Conservation (phyloP, 495 filamentous ascomycete genomes). For the Daldinia caldariorum region DNA sequence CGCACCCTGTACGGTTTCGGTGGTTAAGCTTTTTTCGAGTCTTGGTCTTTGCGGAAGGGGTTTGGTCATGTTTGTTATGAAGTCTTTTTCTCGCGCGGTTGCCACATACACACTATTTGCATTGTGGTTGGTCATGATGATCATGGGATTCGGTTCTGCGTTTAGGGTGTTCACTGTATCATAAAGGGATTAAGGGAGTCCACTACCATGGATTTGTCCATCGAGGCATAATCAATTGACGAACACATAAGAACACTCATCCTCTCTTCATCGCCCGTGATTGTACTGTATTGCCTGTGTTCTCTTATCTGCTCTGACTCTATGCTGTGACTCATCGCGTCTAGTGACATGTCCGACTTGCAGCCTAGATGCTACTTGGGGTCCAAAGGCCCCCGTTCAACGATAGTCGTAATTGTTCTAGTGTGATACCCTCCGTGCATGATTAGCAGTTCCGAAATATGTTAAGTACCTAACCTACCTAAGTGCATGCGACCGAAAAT, state of each 20-base stretch:
- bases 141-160: slow-evolving; percentile 50
- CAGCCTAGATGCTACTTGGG: too few relatives aligned
- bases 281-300: background rate
- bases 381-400: too few relatives aligned
- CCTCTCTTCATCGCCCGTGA: slow-evolving; percentile 10
- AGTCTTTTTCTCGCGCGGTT: slow-evolving; percentile 43
- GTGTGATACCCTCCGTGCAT: too few relatives aligned
- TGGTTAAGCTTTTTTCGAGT: slow-evolving; percentile 69
- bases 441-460: too few relatives aligned
- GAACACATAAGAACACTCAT: slow-evolving; percentile 34
- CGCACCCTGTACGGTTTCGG: slow-evolving; percentile 97
- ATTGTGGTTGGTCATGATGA: slow-evolving; percentile 50
- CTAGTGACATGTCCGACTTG: too few relatives aligned
- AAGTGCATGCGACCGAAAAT: too few relatives aligned
- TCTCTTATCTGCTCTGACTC: background rate
- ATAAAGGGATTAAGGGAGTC: slow-evolving; percentile 46
- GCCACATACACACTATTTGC: slow-evolving; percentile 37
- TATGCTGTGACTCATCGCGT: too few relatives aligned
- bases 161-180: slow-evolving; percentile 55
- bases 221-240: slow-evolving; percentile 46
- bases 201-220: slow-evolving; percentile 39
- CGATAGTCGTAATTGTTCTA: too few relatives aligned
- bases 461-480: too few relatives aligned
- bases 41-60: slow-evolving; percentile 30
- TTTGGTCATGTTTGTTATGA: slow-evolving; percentile 49